phyloP scores from a whole-genome alignment of 108 stramenopile species.

The Nitzschia putrida region DNA sequence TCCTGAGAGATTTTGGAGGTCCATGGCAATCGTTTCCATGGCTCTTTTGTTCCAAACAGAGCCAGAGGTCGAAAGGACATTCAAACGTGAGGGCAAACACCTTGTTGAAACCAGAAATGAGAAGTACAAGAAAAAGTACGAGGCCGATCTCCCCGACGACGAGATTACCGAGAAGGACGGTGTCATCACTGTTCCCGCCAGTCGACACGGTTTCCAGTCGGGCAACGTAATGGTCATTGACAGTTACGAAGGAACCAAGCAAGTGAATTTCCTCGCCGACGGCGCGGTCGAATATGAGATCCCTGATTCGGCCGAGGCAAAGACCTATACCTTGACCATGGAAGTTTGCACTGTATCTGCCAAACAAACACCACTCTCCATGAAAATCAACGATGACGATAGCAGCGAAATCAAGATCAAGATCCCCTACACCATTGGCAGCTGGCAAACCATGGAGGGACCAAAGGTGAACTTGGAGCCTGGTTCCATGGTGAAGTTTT shows the following conservation, averaged over 20 bases:
- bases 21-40: constrained; percentile 32
- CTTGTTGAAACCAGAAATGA: constrained; percentile 29
- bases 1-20: constrained; percentile 36
- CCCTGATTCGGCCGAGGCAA: constrained; percentile 24
- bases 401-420: constrained; percentile 10
- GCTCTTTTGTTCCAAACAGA: constrained; percentile 30
- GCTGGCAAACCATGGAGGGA: constrained; percentile 43
- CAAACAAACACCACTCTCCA: constrained; percentile 30
- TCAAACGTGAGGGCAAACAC: constrained; percentile 23
- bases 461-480: constrained; percentile 24
- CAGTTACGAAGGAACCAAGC: constrained; percentile 39
- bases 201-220: constrained; percentile 10
- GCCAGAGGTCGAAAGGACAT: constrained; percentile 22
- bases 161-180: constrained; percentile 23
- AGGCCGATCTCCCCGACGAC: constrained; percentile 19
- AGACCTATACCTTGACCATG: constrained; percentile 29
- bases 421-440: constrained; percentile 56
- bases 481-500: constrained; percentile 28
- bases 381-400: constrained; percentile 22
- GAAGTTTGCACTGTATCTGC: constrained; percentile 49
- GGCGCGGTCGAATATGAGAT: constrained; percentile 41
- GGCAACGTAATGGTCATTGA: constrained; percentile 37
- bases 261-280: constrained; percentile 41
- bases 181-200: constrained; percentile 26
- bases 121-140: constrained; percentile 32